Base-by-base conservation (phyloP, 768 basidiomycete species). In the Hortiboletus flavorubellus region DNA sequence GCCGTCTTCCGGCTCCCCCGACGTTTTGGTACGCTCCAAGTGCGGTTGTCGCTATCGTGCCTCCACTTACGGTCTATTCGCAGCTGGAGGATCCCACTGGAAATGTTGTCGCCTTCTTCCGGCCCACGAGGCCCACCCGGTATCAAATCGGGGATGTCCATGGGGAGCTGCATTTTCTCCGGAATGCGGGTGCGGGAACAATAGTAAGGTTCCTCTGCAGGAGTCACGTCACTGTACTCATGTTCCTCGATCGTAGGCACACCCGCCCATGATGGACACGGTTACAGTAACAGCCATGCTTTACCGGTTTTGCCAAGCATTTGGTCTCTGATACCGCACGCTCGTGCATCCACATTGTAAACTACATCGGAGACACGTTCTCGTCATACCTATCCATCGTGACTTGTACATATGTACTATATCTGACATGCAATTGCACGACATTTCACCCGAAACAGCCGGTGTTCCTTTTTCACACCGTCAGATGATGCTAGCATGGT, bases 201-300 rank as follows among this genome's bases (percentile, higher is more conserved):
- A 88, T 93, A 74, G 91, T 91, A 75, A 73, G 60, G 54, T 40
- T 49, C 47, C 37, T 65, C 65, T 61, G 45, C 54, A 49, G 41
- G 57, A 52, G 55, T 59, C 49, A 48, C 50, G 56, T 61, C 66
- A 59, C 45, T 9, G 43, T 54, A 31, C 63, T 72, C 52, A 71
- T 62, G 56, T 61, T 58, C 33, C 48, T 48, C 59, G 59, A 49
- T 47, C 55, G 49, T 66, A 91, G 89, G 88, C 84, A 78, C 90
- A 91, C 68, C 90, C 89, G 49, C 91, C 91, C 61, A 85, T 93
- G 72, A 93, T 93, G 91, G 89, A 93, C 76, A 84, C 82, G 43
- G 89, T 93, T 57, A 87, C 86, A 29, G 84, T 93, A 61, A 90
- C 90, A 30, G 83, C 84, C 51, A 91, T 92, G 89, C 78, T 93